These are phyloP conservation scores for Rhytidiadelphus loreus DNA, from an alignment of 225 moss, liverwort and hornwort species.

Conservation along the genomic window DNA sequence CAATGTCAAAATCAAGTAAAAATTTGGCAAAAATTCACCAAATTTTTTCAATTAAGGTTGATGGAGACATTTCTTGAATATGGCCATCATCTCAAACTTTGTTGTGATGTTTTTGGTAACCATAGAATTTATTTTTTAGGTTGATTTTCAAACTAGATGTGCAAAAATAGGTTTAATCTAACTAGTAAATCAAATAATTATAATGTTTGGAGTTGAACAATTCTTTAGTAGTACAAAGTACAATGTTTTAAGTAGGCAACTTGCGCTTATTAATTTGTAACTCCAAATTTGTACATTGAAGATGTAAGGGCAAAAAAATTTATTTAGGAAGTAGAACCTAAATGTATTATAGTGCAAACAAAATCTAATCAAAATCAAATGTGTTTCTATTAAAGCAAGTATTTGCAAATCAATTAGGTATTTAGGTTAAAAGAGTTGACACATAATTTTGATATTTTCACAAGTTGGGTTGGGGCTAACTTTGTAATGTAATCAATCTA, in stretches of 20 bases:
- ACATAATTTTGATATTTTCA: not conserved
- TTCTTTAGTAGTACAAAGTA: accelerated
- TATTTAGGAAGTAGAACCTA: not conserved
- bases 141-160: not conserved
- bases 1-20: not conserved
- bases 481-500: not conserved
- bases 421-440: not conserved
- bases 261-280: not conserved
- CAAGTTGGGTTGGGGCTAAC: not conserved
- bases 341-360: too few relatives aligned
- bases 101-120: not conserved
- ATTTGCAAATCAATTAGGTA: not conserved
- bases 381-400: not conserved
- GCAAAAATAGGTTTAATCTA: not conserved
- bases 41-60: accelerated
- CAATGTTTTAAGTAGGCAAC: not conserved
- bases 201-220: not conserved
- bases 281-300: not conserved
- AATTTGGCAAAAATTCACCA: too few relatives aligned
- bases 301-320: not conserved
- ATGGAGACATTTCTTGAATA: not conserved
- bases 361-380: not conserved
- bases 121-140: not conserved
- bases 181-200: not conserved
- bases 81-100: not conserved